Evolutionary conservation across 2,329 filamentous ascomycete genomes (phyloP).

Genomic region (Pseudopithomyces chartarum): DNA sequence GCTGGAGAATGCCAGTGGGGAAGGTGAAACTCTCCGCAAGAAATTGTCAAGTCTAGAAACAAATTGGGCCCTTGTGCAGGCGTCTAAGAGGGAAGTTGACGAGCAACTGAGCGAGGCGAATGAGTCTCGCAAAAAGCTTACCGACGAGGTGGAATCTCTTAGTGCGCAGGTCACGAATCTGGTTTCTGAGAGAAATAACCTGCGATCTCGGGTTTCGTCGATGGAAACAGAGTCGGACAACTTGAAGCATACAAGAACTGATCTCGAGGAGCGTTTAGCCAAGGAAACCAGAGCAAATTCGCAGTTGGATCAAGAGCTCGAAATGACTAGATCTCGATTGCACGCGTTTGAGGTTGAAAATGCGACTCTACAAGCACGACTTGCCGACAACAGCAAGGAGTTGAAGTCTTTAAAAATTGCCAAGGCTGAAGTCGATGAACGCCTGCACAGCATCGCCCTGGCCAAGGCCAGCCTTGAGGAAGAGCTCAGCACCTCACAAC

Average conservation of each 20-base stretch:
- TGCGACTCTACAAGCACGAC: constrained; percentile 21
- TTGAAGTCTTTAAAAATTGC: constrained; percentile 20
- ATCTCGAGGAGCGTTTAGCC: constrained; percentile 22
- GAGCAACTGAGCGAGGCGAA: constrained; percentile 20
- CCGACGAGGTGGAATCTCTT: constrained; percentile 19
- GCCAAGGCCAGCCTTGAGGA: constrained; percentile 12
- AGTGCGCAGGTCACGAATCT: constrained; percentile 18
- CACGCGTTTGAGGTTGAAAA: constrained; percentile 23
- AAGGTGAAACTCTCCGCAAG: constrained; percentile 13
- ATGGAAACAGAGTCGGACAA: constrained; percentile 25
- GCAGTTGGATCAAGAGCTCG: constrained; percentile 27
- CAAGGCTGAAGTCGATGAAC: constrained; percentile 17
- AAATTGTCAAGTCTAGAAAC: constrained; percentile 22
- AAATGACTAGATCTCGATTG: constrained; percentile 17
- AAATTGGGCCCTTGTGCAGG: constrained; percentile 15
- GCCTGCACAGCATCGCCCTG: constrained; percentile 2
- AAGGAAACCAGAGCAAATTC: constrained; percentile 15
- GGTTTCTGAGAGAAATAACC: constrained; percentile 14
- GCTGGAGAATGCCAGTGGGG: constrained; percentile 16
- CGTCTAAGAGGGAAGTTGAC: constrained; percentile 26
- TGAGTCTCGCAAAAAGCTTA: constrained; percentile 19
- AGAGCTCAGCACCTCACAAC: constrained; percentile 8
- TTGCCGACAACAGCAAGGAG: constrained; percentile 17
- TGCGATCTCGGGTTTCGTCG: constrained; percentile 15
- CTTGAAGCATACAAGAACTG: constrained; percentile 18